phyloP scores from a whole-genome alignment of 805 yeast species.

The Candida parachauliodes region DNA sequence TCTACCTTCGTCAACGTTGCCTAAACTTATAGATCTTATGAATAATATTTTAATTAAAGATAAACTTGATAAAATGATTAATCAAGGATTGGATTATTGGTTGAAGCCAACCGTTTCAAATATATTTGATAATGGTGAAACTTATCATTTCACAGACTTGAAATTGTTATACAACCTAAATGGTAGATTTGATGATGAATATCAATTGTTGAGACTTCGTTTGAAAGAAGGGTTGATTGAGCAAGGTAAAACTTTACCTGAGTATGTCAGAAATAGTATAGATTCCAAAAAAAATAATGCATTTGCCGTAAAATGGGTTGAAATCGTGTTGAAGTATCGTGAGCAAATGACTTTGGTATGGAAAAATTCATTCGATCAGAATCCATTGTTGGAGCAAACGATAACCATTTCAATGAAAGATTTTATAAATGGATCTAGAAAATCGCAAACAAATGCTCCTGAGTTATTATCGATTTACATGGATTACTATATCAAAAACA shows the following conservation, averaged over 20 bases:
- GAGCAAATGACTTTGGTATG: slow-evolving; percentile 49
- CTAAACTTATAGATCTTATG: slow-evolving; percentile 53
- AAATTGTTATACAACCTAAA: slow-evolving; percentile 47
- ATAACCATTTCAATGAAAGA: slow-evolving; percentile 60
- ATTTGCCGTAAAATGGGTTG: slow-evolving; percentile 69
- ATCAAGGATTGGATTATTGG: slow-evolving; percentile 60
- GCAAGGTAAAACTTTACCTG: slow-evolving; percentile 10
- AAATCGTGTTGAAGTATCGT: slow-evolving; percentile 49
- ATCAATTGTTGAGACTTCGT: slow-evolving; percentile 46
- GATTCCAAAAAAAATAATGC: slow-evolving; percentile 18
- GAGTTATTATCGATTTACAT: slow-evolving; percentile 38
- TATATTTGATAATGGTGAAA: slow-evolving; percentile 10
- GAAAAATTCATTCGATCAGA: slow-evolving; percentile 45
- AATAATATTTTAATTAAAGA: slow-evolving; percentile 56
- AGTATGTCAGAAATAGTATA: slow-evolving; percentile 8
- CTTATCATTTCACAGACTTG: slow-evolving; percentile 37
- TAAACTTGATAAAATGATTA: slow-evolving; percentile 54
- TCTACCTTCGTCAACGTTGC: slow-evolving; percentile 50
- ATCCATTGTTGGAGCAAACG: slow-evolving; percentile 48
- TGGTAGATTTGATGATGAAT: slow-evolving; percentile 51
- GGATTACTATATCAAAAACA: slow-evolving; percentile 34
- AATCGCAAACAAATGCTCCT: slow-evolving; percentile 30
- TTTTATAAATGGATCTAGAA: slow-evolving; percentile 51
- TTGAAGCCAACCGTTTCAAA: slow-evolving; percentile 38
- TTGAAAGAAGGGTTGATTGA: slow-evolving; percentile 42